Conservation (phyloP, 2,329 filamentous ascomycete genomes). For the Tolypocladium album region DNA sequence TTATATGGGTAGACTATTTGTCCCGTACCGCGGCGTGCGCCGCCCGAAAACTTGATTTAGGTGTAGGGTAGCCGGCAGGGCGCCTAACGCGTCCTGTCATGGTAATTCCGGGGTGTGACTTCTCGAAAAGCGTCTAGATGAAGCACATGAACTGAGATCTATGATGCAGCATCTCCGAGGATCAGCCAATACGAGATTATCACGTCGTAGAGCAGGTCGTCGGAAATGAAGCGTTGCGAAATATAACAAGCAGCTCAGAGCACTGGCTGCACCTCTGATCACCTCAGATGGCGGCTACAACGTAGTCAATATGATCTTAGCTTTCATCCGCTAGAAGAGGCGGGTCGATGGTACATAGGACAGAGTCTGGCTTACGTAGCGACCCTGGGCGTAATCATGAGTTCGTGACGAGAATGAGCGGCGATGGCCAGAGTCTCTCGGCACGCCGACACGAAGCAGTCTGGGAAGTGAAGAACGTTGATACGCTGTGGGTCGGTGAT, state of each 20-base stretch:
- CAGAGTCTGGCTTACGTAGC: not conserved
- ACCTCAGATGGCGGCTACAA: not conserved
- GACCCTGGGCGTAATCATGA: not conserved
- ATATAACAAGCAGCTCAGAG: not conserved
- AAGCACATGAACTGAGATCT: too few relatives aligned
- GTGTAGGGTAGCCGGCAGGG: too few relatives aligned
- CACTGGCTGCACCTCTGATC: not conserved
- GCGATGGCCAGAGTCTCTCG: too few relatives aligned
- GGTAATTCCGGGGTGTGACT: too few relatives aligned
- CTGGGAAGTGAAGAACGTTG: not conserved
- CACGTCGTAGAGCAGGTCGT: not conserved
- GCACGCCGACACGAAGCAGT: not conserved
- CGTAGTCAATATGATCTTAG: not conserved
- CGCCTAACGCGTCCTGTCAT: too few relatives aligned
- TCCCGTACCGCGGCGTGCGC: too few relatives aligned
- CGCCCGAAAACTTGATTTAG: too few relatives aligned
- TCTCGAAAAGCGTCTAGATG: too few relatives aligned
- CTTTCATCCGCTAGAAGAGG: not conserved
- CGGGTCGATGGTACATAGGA: not conserved
- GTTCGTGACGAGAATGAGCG: too few relatives aligned
- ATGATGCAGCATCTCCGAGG: too few relatives aligned
- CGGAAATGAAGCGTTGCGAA: not conserved
- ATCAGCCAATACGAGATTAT: not conserved
- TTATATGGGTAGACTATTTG: too few relatives aligned
- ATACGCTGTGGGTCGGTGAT: not conserved